These are phyloP conservation scores for Tolypocladium sp. DNA, from an alignment of 2,329 filamentous ascomycete species.

Conservation along the genomic window DNA sequence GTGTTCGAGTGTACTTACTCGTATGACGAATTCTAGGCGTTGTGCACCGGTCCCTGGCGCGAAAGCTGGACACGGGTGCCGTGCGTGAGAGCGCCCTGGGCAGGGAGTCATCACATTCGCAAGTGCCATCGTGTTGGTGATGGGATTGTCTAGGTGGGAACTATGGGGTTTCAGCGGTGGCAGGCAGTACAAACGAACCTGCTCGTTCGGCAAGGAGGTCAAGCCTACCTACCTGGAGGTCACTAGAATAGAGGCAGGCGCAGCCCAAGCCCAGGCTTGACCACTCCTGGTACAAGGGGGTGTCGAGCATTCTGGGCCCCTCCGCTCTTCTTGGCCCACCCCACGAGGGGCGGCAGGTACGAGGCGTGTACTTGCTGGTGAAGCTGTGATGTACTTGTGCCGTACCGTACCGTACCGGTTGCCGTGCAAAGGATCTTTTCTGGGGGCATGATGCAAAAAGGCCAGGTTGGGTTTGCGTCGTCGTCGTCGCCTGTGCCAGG, in stretches of 20 bases:
- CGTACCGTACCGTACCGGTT: background rate
- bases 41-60: background rate
- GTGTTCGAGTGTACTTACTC: background rate
- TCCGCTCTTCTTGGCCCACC: slow-evolving; percentile 3
- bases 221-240: background rate
- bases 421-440: slow-evolving; percentile 4
- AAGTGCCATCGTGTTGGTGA: background rate
- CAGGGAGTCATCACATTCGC: background rate
- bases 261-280: background rate
- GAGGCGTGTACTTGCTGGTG: slow-evolving; percentile 5
- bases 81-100: background rate
- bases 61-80: background rate
- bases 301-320: slow-evolving; percentile 1
- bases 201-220: background rate
- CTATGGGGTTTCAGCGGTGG: background rate
- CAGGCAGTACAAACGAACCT: background rate
- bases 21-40: background rate
- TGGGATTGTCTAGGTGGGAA: background rate
- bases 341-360: slow-evolving; percentile 7
- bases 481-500: background rate
- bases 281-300: background rate
- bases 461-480: background rate
- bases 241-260: background rate
- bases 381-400: background rate
- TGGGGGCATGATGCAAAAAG: slow-evolving; percentile 1